Conservation (phyloP, 192 early-diverging fungal species). For the Rhizophagus prolifer region DNA sequence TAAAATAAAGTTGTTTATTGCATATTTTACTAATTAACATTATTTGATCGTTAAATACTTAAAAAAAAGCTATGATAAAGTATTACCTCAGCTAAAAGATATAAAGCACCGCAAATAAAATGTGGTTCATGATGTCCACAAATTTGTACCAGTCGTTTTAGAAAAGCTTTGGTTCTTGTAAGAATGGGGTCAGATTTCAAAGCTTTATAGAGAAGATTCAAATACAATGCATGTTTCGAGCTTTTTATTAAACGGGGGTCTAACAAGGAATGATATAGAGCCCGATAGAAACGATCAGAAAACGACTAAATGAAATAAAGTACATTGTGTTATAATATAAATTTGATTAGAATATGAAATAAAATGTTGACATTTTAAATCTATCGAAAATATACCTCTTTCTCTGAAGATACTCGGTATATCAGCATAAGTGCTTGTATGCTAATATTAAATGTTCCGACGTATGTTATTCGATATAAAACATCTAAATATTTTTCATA, state of each 20-base stretch:
- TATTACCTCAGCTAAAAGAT: slow-evolving; percentile 71
- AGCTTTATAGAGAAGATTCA: slow-evolving; percentile 88
- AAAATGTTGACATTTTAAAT: neutral
- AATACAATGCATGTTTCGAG: slow-evolving; percentile 90
- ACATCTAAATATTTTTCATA: slow-evolving; percentile 82
- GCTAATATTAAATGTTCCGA: slow-evolving; percentile 87
- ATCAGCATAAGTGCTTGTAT: slow-evolving; percentile 92
- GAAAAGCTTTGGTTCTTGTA: slow-evolving; percentile 75
- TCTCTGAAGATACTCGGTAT: slow-evolving; percentile 64
- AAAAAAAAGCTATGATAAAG: neutral
- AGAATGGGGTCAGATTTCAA: slow-evolving; percentile 72
- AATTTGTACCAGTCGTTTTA: slow-evolving; percentile 88
- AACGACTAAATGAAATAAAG: slow-evolving; percentile 43
- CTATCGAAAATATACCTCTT: slow-evolving; percentile 24
- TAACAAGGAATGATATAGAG: slow-evolving; percentile 85
- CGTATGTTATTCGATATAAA: slow-evolving; percentile 89
- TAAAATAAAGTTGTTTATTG: neutral
- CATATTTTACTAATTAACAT: too few relatives aligned
- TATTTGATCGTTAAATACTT: neutral
- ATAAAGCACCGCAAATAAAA: slow-evolving; percentile 85
- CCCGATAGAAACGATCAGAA: slow-evolving; percentile 88
- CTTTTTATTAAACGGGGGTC: slow-evolving; percentile 73
- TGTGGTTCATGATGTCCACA: slow-evolving; percentile 70
- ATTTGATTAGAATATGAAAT: slow-evolving; percentile 16
- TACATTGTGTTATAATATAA: slow-evolving; percentile 29